Evolutionary conservation across 257 asterid genomes (phyloP).

Genomic region (Prunella vulgaris): DNA sequence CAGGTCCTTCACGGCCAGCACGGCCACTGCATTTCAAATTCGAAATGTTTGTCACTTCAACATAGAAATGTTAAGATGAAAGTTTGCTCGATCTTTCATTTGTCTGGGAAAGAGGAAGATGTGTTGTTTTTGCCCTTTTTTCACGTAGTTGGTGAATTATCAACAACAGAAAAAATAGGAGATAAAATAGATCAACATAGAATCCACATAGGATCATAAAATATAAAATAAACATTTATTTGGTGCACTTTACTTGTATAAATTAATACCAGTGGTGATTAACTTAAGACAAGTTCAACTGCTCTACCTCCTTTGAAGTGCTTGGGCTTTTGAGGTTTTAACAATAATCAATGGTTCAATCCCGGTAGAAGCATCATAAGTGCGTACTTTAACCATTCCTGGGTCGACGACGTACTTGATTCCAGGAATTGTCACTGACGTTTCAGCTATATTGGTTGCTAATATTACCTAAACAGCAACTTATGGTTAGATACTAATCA

Average conservation of each 20-base stretch:
- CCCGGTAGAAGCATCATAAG: conserved; percentile 75
- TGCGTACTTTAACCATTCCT: conserved; percentile 93
- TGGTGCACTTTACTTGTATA: neutral
- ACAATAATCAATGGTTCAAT: conserved; percentile 82
- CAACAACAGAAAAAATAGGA: neutral
- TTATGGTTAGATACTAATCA: conserved; percentile 10
- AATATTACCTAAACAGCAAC: conserved; percentile 59
- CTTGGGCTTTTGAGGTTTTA: conserved; percentile 95
- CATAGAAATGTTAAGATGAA: neutral
- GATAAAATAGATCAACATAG: neutral
- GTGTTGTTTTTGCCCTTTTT: neutral
- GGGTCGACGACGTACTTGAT: conserved; percentile 96
- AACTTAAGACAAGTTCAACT: conserved; percentile 11
- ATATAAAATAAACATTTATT: neutral
- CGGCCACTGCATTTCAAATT: conserved; percentile 71
- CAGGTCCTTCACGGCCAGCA: conserved; percentile 99
- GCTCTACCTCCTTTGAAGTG: conserved; percentile 87
- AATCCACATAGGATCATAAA: neutral
- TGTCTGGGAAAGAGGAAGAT: neutral
- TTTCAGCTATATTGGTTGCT: conserved; percentile 98
- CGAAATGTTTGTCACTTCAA: conserved; percentile 3
- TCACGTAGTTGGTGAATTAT: neutral
- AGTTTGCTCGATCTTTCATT: neutral
- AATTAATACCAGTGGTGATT: neutral
- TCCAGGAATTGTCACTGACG: conserved; percentile 98